Evolutionary conservation across 1,284 basidiomycete species (phyloP).

Genomic region (Apiotrichum porosum): DNA sequence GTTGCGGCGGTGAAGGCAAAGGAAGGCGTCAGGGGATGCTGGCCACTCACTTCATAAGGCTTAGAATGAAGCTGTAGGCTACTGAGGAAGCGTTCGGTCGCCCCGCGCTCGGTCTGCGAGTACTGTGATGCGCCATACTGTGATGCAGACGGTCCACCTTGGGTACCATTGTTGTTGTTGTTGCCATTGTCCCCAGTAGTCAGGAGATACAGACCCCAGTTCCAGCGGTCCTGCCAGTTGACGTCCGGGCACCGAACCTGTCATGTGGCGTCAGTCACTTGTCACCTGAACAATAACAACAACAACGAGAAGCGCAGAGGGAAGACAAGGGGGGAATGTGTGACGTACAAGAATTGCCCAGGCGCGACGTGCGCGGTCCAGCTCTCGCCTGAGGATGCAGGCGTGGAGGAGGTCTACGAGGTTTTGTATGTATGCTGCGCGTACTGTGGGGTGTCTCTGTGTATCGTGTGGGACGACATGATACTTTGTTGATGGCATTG

Average conservation of each 20-base stretch:
- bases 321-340: neutral
- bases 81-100: conserved; percentile 29
- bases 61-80: conserved; percentile 29
- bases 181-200: conserved; percentile 3
- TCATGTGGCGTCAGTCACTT: neutral
- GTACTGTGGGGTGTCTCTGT: conserved; percentile 13
- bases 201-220: conserved; percentile 56
- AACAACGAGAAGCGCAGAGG: neutral
- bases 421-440: conserved; percentile 44
- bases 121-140: too few species aligned
- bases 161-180: too few species aligned
- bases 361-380: conserved; percentile 62
- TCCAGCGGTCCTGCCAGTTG: conserved; percentile 71
- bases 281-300: too few species aligned
- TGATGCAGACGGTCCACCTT: too few species aligned
- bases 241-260: conserved; percentile 70
- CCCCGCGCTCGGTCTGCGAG: conserved; percentile 2
- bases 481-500: conserved; percentile 1
- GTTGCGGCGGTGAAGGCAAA: neutral
- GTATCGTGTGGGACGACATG: conserved; percentile 7
- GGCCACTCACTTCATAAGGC: too few species aligned
- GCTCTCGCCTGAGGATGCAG: conserved; percentile 64
- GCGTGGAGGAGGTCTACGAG: conserved; percentile 56
- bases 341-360: conserved; percentile 67
- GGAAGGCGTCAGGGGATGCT: too few species aligned